Conservation (phyloP, 1,284 basidiomycete genomes). For the Leucoagaricus sp. region DNA sequence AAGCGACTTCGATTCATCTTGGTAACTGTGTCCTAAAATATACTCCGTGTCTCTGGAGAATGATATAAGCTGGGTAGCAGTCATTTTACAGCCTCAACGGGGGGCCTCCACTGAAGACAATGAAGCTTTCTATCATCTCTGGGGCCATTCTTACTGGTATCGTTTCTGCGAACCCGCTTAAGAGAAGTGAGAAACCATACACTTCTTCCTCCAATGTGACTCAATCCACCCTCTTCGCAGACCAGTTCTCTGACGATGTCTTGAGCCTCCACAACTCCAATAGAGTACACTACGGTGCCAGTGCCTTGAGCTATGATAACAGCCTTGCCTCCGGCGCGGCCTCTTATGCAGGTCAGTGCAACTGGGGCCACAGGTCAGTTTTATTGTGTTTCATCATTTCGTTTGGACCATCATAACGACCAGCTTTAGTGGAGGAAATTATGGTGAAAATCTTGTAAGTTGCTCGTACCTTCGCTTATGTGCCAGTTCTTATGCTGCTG, state of each 20-base stretch:
- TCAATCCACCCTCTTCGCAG: neutral
- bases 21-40: neutral
- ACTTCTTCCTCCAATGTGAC: neutral
- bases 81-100: neutral
- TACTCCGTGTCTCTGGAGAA: neutral
- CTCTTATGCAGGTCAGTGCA: constrained; percentile 18
- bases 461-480: neutral
- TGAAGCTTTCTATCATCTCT: constrained; percentile 3
- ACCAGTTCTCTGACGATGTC: constrained; percentile 19
- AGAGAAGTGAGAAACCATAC: neutral
- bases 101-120: neutral
- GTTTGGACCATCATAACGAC: neutral
- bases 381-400: neutral
- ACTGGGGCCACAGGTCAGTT: constrained; percentile 22
- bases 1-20: neutral
- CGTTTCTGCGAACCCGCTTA: neutral
- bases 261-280: constrained; percentile 17
- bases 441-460: constrained; percentile 23
- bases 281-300: constrained; percentile 20
- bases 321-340: constrained; percentile 18
- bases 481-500: neutral
- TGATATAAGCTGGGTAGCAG: neutral
- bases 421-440: constrained; percentile 13
- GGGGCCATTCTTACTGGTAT: neutral
- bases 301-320: constrained; percentile 18